phyloP scores from a whole-genome alignment of 352 stramenopile species.

The Phytophthora pistaciae region DNA sequence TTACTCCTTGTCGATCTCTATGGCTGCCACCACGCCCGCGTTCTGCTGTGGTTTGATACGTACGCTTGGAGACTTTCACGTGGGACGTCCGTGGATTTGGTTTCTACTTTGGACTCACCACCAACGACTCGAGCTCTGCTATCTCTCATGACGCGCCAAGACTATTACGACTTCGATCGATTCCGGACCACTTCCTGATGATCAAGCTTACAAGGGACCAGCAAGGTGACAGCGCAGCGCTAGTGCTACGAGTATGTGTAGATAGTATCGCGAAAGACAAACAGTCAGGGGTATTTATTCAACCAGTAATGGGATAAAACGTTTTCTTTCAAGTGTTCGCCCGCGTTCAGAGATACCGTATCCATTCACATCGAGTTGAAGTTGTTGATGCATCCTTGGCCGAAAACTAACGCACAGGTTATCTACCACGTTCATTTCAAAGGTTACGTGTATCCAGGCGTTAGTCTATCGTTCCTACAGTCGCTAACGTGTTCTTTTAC shows the following conservation, averaged over 20 bases:
- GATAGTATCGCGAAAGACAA: conserved; percentile 28
- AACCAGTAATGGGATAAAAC: conserved; percentile 7
- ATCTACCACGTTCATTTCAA: conserved; percentile 17
- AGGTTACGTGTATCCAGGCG: neutral
- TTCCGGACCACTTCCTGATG: neutral
- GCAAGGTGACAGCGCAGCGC: conserved; percentile 10
- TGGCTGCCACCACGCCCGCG: conserved; percentile 6
- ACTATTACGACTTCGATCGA: conserved; percentile 12
- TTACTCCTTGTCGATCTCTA: conserved; percentile 34
- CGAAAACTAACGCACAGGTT: neutral
- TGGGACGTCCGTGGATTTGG: conserved; percentile 4
- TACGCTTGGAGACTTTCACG: conserved; percentile 6
- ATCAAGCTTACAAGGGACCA: conserved; percentile 12
- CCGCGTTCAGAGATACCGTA: neutral
- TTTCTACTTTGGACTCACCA: neutral
- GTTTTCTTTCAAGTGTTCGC: neutral
- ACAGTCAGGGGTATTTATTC: conserved; percentile 45
- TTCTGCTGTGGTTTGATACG: conserved; percentile 22
- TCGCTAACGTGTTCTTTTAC: conserved; percentile 29
- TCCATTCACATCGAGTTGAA: neutral
- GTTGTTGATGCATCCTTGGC: too few relatives aligned
- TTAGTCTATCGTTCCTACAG: conserved; percentile 21
- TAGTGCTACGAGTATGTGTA: conserved; percentile 34
- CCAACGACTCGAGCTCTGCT: neutral
- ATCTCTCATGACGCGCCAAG: neutral